Percentiles rank a stretch among this genome's conserved stretches.
Conservation (phyloP, 306 rosid species). For the Prunus persica region Prunus_persica_NCBIv2 NC_034014.1:27103001-27103500, state of each 20-base stretch:
- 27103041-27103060: not conserved
- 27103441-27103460: not conserved
- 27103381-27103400: too few species aligned
- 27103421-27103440: not conserved
- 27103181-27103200: not conserved
- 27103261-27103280: not conserved
- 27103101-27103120: too few species aligned
- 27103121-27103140: not conserved
- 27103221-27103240: not conserved
- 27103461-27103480: not conserved
- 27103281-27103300: not conserved
- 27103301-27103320: not conserved
- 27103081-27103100: too few species aligned
- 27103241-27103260: not conserved
- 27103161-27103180: not conserved
- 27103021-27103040: not conserved
- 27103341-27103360: not conserved
- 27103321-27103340: not conserved
- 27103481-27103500: not conserved
- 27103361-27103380: slow-evolving; percentile 2
- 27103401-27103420: too few species aligned
- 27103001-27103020: not conserved
- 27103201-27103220: not conserved
- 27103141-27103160: not conserved
- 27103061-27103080: not conserved